Percentiles rank a stretch among this genome's conserved stretches.
Conservation (phyloP, 2,329 filamentous ascomycete genomes). For the Trichoderma koningiopsis region DNA sequence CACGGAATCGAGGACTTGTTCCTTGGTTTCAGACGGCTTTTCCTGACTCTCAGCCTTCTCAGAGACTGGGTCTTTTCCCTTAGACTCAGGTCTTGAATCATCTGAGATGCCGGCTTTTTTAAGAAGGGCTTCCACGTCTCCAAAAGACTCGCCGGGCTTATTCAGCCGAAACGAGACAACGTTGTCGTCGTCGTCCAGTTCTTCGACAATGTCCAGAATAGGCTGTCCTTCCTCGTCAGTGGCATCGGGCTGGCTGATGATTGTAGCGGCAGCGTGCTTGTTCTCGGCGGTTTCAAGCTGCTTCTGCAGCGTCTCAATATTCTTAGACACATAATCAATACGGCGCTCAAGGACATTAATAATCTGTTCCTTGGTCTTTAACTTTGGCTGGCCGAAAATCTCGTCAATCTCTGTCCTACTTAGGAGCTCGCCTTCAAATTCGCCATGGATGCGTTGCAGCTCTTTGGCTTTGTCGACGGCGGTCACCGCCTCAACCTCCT, state of each 20-base stretch:
- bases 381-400: conserved; percentile 41
- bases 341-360: conserved; percentile 67
- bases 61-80: conserved; percentile 1
- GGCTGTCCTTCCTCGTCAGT: conserved; percentile 71
- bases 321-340: conserved; percentile 86
- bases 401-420: conserved; percentile 58
- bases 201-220: conserved; percentile 87
- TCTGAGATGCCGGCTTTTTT: conserved; percentile 73
- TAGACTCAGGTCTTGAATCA: conserved; percentile 31
- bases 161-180: conserved; percentile 69
- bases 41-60: neutral
- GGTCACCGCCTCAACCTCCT: conserved; percentile 67
- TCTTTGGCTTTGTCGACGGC: conserved; percentile 50
- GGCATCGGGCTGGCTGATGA: conserved; percentile 61
- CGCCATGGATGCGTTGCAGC: conserved; percentile 58
- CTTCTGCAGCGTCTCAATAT: conserved; percentile 73
- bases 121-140: conserved; percentile 70
- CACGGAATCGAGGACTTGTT: neutral
- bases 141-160: conserved; percentile 66
- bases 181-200: conserved; percentile 88
- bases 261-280: conserved; percentile 65
- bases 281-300: conserved; percentile 70
- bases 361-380: conserved; percentile 48
- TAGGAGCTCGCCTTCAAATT: conserved; percentile 65
- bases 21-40: neutral